Evolutionary conservation across 139 green algal species (phyloP).

Genomic region (Tetradesmus obliquus): DNA sequence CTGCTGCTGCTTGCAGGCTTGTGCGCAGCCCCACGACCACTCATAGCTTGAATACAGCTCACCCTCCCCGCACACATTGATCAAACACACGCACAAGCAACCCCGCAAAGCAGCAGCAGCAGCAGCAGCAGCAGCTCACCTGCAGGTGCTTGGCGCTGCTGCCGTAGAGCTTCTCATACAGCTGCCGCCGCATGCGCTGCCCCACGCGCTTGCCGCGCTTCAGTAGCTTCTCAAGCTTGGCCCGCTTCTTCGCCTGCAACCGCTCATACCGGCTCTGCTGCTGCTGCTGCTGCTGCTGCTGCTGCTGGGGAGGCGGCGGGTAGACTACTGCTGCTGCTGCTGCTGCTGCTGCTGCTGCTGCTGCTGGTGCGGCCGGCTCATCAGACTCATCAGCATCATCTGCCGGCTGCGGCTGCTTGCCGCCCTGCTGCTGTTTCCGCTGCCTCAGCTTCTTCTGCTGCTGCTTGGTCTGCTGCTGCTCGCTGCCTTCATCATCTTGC

Average conservation of each 20-base stretch:
- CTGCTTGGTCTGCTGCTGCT: not conserved
- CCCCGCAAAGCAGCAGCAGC: too few species aligned
- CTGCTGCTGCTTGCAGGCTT: too few species aligned
- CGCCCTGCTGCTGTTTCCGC: not conserved
- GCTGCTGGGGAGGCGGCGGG: not conserved
- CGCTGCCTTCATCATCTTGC: not conserved
- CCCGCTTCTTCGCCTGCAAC: conserved; percentile 5
- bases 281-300: not conserved
- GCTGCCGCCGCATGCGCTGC: conserved; percentile 60
- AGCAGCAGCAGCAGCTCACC: not conserved
- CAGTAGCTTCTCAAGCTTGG: conserved; percentile 40
- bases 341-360: not conserved
- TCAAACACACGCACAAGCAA: too few species aligned
- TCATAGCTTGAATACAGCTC: too few species aligned
- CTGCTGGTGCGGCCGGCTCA: not conserved
- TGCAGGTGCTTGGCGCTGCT: conserved; percentile 48
- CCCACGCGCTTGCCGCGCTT: conserved; percentile 60
- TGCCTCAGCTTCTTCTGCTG: conserved; percentile 26
- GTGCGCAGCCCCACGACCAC: too few species aligned
- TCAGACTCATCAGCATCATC: not conserved
- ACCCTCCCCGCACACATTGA: too few species aligned
- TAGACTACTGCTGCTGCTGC: not conserved
- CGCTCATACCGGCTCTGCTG: conserved; percentile 30
- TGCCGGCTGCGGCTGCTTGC: not conserved
- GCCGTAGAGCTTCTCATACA: conserved; percentile 63